Conservation (phyloP, 176 grass and related monocot genomes). For the Chloris gayana region DNA sequence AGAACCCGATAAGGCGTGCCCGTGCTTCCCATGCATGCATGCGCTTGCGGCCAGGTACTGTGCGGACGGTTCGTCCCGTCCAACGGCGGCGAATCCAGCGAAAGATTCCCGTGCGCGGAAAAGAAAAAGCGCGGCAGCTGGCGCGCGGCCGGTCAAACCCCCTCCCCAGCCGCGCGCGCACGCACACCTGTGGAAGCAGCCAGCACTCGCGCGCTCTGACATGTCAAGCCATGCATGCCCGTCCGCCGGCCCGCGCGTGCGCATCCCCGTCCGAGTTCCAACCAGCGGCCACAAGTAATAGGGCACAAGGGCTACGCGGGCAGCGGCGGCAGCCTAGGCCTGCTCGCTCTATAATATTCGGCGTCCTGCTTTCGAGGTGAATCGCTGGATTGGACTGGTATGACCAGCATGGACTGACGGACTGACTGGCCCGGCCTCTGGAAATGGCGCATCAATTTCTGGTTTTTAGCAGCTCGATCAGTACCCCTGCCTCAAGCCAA, state of each 20-base stretch:
- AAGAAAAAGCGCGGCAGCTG: not conserved
- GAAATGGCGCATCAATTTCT: slow-evolving; percentile 4
- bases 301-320: slow-evolving; percentile 42
- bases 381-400: slow-evolving; percentile 49
- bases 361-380: slow-evolving; percentile 21
- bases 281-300: slow-evolving; percentile 5
- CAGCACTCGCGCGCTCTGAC: slow-evolving; percentile 16
- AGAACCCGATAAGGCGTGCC: slow-evolving; percentile 27
- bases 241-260: slow-evolving; percentile 40
- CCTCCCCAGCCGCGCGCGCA: not conserved
- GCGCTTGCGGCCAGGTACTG: not conserved
- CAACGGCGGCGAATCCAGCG: slow-evolving; percentile 44
- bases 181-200: slow-evolving; percentile 24
- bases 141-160: slow-evolving; percentile 46
- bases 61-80: slow-evolving; percentile 48
- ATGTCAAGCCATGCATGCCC: not conserved
- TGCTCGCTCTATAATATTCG: slow-evolving; percentile 21
- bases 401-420: slow-evolving; percentile 35
- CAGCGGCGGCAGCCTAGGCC: slow-evolving; percentile 42
- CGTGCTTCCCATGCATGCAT: not conserved
- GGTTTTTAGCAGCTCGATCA: slow-evolving; percentile 2
- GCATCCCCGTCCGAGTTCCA: slow-evolving; percentile 43
- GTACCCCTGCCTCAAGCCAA: no score
- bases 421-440: slow-evolving; percentile 3
- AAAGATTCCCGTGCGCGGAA: slow-evolving; percentile 46